Base-by-base conservation (phyloP, 2,329 filamentous ascomycete species). In the Lomentospora prolificans region DNA sequence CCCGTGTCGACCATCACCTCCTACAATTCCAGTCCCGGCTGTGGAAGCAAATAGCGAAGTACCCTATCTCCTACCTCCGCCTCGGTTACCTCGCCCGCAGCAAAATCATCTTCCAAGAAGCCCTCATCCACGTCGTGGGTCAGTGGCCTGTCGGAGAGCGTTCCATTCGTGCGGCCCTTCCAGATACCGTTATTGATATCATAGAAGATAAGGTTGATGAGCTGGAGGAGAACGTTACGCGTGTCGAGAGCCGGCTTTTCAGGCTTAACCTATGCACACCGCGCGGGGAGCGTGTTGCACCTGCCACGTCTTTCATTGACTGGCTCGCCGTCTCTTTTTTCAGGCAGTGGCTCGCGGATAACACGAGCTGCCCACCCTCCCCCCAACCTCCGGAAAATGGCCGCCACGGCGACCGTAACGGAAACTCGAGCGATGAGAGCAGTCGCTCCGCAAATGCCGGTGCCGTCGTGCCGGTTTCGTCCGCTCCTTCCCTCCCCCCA, bases 11-110 rank as follows among this genome's bases (percentile, higher is more conserved):
- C 70, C 91, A 97, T 72, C 92, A 97, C 68, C 78, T 97, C 12
- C 76, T 97, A 14, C 89, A 94, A 63, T 97, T 96, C 68, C 90
- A 94, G 64, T 88, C 87, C 22, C 82, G 90, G 1, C 78, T 97
- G 2, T 96, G 91, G 86, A 95, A 94, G 69, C 92, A 96, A 70
- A 95, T 96, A 60, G 90, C 91, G 54, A 96, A 96, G 70, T 96
- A 96, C 66, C 91, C 92, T 10, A 89, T 94, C 51, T 90, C 85
- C 58, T 97, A 96, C 66, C 80, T 96, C 51, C 91, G 91, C 57
- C 80, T 97, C 1, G 91, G 90, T 36, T 96, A 90, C 64, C 78
- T 96, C 44, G 86, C 90, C 7, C 84, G 89, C 48, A 91, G 86
- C 64, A 87, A 87, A 61, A 85, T 91, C 61, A 90, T 91, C 53